Evolutionary conservation across 352 stramenopile species (phyloP).

Genomic region (Globisporangium heterothallicum): DNA sequence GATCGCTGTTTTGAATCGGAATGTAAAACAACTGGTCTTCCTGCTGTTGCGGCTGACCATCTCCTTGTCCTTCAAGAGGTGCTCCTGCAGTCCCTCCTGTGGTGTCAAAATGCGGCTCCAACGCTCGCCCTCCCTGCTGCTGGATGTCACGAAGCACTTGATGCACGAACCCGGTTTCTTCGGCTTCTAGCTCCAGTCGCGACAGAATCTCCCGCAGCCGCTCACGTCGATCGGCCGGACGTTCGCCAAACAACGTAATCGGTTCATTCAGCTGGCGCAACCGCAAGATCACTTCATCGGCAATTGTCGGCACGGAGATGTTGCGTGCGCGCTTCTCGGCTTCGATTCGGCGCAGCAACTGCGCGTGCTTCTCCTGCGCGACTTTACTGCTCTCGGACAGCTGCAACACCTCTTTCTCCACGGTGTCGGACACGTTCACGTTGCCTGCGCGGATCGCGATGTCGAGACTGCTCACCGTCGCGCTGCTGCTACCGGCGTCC

Average conservation of each 20-base stretch:
- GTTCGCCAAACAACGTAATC: slow-evolving; percentile 95
- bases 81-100: background rate
- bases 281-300: slow-evolving; percentile 86
- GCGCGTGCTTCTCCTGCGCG: slow-evolving; percentile 86
- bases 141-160: slow-evolving; percentile 52
- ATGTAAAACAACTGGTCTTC: slow-evolving; percentile 85
- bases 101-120: slow-evolving; percentile 13
- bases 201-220: slow-evolving; percentile 90
- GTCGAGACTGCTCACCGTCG: slow-evolving; percentile 38
- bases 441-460: slow-evolving; percentile 73
- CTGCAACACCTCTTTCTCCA: slow-evolving; percentile 79
- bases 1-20: slow-evolving; percentile 57
- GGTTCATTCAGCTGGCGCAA: slow-evolving; percentile 90
- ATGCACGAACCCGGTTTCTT: slow-evolving; percentile 59
- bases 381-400: slow-evolving; percentile 76
- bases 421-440: slow-evolving; percentile 71
- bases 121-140: slow-evolving; percentile 22
- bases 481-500: slow-evolving; percentile 4
- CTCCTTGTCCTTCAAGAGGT: slow-evolving; percentile 4
- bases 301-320: slow-evolving; percentile 91
- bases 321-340: slow-evolving; percentile 86
- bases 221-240: slow-evolving; percentile 91
- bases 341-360: slow-evolving; percentile 85
- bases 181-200: slow-evolving; percentile 60
- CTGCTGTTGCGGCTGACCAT: slow-evolving; percentile 19